A percentile compares a stretch with the other conserved stretches of the same genome.
These are phyloP conservation scores for Tripterygium wilfordii DNA, from an alignment of 177 flowering plant genomes.

Conservation along the genomic window DNA sequence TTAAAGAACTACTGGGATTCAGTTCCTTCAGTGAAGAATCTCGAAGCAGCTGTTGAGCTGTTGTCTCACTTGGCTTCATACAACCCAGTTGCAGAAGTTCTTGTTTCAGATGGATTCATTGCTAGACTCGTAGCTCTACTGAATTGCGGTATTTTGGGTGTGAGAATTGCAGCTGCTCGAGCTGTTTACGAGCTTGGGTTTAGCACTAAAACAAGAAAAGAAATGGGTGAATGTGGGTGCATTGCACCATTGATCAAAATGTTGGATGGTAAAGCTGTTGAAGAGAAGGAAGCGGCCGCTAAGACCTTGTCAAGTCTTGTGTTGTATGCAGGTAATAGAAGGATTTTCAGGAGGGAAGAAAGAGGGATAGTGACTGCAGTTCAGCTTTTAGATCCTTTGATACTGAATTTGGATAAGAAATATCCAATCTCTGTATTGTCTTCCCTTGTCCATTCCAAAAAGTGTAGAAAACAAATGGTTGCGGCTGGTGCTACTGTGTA, in stretches of 20 bases:
- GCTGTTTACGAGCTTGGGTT: slow-evolving; percentile 55
- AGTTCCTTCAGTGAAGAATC: slow-evolving; percentile 24
- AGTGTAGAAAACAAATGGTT: slow-evolving; percentile 67
- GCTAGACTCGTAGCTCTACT: slow-evolving; percentile 34
- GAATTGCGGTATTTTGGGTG: slow-evolving; percentile 44
- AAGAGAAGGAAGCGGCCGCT: slow-evolving; percentile 72
- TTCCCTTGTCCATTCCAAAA: slow-evolving; percentile 48
- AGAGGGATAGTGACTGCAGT: slow-evolving; percentile 51
- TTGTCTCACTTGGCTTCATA: slow-evolving; percentile 44
- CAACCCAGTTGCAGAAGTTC: slow-evolving; percentile 37
- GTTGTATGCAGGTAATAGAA: slow-evolving; percentile 45
- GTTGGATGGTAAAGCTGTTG: slow-evolving; percentile 74
- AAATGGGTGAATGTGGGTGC: slow-evolving; percentile 70
- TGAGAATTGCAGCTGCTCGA: slow-evolving; percentile 56
- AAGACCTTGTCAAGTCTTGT: slow-evolving; percentile 54
- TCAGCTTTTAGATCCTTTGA: slow-evolving; percentile 64
- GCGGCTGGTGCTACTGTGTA: slow-evolving; percentile 59
- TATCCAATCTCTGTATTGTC: slow-evolving; percentile 51
- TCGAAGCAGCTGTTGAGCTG: slow-evolving; percentile 57
- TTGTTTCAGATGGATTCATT: slow-evolving; percentile 56
- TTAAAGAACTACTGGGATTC: slow-evolving; percentile 79
- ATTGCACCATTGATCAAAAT: slow-evolving; percentile 50
- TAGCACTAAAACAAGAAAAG: slow-evolving; percentile 44
- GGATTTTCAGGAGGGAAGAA: slow-evolving; percentile 60
- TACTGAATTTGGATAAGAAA: slow-evolving; percentile 56